Conservation (phyloP, 116 monocot species). For the Phalaenopsis hybrid region DNA sequence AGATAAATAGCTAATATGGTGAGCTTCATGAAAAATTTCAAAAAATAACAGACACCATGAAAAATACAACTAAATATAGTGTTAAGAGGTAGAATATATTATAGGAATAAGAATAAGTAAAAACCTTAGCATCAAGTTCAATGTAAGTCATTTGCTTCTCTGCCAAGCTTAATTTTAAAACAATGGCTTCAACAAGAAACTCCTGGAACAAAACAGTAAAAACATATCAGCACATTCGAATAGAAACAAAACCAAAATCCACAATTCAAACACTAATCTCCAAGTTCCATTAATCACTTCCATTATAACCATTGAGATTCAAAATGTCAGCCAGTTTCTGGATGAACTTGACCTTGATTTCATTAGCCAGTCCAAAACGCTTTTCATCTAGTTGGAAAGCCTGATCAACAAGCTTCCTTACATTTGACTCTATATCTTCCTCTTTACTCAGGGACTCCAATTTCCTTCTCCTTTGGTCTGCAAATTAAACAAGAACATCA, state of each 20-base stretch:
- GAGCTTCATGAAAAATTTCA: neutral
- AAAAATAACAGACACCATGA: neutral
- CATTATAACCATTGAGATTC: neutral
- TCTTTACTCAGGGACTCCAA: slow-evolving; percentile 60
- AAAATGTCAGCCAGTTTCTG: neutral
- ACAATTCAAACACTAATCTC: neutral
- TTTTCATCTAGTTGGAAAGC: slow-evolving; percentile 43
- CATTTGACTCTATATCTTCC: slow-evolving; percentile 60
- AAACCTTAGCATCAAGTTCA: slow-evolving; percentile 75
- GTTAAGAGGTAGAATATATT: neutral
- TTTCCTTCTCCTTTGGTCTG: slow-evolving; percentile 68
- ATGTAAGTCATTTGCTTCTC: slow-evolving; percentile 67
- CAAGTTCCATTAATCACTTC: neutral
- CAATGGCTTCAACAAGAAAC: slow-evolving; percentile 63
- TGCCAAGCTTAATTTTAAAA: slow-evolving; percentile 52
- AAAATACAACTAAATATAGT: neutral
- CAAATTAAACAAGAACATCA: slow-evolving; percentile 11
- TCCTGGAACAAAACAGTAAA: slow-evolving; percentile 35
- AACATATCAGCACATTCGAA: neutral
- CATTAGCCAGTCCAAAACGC: slow-evolving; percentile 53
- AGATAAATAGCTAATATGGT: neutral
- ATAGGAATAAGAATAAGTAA: neutral
- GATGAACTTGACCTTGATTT: slow-evolving; percentile 54
- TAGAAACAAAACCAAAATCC: neutral
- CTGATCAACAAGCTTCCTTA: slow-evolving; percentile 59